Evolutionary conservation across 2,329 filamentous ascomycete species (phyloP).

Genomic region (Claviceps citrina): DNA sequence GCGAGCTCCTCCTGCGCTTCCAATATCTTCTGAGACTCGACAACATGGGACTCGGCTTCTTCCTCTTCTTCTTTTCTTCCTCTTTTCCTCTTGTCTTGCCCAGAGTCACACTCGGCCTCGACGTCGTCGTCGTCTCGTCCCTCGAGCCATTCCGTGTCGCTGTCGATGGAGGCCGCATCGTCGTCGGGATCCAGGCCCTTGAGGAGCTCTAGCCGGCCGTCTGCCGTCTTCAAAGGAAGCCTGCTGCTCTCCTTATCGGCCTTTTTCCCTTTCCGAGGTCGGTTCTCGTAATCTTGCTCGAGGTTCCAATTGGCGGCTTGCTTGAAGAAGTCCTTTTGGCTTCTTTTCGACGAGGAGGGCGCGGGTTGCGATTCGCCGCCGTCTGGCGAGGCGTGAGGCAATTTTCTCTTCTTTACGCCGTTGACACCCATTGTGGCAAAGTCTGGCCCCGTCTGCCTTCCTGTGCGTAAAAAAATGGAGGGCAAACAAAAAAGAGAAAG

Average conservation of each 20-base stretch:
- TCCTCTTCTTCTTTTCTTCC: conserved; percentile 28
- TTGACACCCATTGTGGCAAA: conserved; percentile 28
- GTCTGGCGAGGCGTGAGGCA: conserved; percentile 36
- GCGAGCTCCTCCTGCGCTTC: conserved; percentile 88
- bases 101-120: conserved; percentile 32
- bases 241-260: conserved; percentile 54
- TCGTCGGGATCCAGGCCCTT: conserved; percentile 41
- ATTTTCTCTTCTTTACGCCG: conserved; percentile 41
- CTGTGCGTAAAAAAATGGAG: not conserved
- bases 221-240: conserved; percentile 73
- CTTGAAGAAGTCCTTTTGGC: conserved; percentile 53
- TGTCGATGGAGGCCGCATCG: conserved; percentile 42
- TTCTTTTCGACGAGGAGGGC: conserved; percentile 20
- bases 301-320: conserved; percentile 74
- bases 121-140: conserved; percentile 40
- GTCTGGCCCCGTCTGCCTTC: too few relatives aligned
- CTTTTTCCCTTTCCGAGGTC: conserved; percentile 65
- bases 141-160: conserved; percentile 49
- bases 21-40: conserved; percentile 63
- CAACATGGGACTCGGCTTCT: conserved; percentile 52
- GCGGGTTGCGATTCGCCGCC: conserved; percentile 27
- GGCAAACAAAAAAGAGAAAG: not conserved
- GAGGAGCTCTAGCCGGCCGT: conserved; percentile 53
- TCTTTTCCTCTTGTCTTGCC: conserved; percentile 7
- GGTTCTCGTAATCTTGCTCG: conserved; percentile 78